Conservation (phyloP, 495 filamentous ascomycete genomes). For the Clavariopsis aquatica region DNA sequence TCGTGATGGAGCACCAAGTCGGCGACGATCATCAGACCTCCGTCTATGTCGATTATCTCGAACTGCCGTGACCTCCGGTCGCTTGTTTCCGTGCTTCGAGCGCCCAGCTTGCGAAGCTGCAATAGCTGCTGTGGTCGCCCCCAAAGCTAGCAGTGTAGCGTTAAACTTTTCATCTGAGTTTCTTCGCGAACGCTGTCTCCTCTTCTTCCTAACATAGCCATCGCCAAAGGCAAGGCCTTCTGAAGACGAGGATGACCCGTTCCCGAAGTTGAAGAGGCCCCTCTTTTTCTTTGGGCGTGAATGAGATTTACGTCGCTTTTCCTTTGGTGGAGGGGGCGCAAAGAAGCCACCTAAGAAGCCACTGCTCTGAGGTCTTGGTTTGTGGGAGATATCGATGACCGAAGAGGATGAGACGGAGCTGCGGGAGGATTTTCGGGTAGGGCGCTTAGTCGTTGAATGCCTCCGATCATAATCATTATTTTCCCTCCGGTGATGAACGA, state of each 20-base stretch:
- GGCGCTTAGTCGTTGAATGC: slow-evolving; percentile 28
- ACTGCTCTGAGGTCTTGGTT: slow-evolving; percentile 12
- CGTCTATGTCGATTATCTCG: slow-evolving; percentile 43
- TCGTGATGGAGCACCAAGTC: slow-evolving; percentile 11
- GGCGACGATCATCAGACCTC: slow-evolving; percentile 14
- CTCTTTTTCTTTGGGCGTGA: slow-evolving; percentile 48
- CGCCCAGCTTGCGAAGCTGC: slow-evolving; percentile 51
- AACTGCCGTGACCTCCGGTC: slow-evolving; percentile 45
- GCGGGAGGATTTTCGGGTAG: slow-evolving; percentile 22
- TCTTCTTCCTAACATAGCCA: slow-evolving; percentile 40
- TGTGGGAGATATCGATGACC: slow-evolving; percentile 32
- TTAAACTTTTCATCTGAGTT: slow-evolving; percentile 52
- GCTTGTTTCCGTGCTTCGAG: slow-evolving; percentile 38
- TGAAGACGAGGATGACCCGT: slow-evolving; percentile 61
- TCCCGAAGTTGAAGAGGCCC: slow-evolving; percentile 63
- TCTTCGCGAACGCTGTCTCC: slow-evolving; percentile 20
- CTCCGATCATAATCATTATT: slow-evolving; percentile 33
- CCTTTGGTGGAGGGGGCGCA: slow-evolving; percentile 50
- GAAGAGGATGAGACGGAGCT: slow-evolving; percentile 33
- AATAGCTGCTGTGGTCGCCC: slow-evolving; percentile 59
- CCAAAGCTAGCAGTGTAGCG: slow-evolving; percentile 57
- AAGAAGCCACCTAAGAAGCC: slow-evolving; percentile 51
- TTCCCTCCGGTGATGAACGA: slow-evolving; percentile 31
- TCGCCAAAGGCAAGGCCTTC: slow-evolving; percentile 53
- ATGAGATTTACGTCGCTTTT: slow-evolving; percentile 45